A percentile compares a stretch with the other conserved stretches of the same genome.
Evolutionary conservation across 2,329 filamentous ascomycete species (phyloP).

Genomic region (Paracoccidioides lutzii): DNA sequence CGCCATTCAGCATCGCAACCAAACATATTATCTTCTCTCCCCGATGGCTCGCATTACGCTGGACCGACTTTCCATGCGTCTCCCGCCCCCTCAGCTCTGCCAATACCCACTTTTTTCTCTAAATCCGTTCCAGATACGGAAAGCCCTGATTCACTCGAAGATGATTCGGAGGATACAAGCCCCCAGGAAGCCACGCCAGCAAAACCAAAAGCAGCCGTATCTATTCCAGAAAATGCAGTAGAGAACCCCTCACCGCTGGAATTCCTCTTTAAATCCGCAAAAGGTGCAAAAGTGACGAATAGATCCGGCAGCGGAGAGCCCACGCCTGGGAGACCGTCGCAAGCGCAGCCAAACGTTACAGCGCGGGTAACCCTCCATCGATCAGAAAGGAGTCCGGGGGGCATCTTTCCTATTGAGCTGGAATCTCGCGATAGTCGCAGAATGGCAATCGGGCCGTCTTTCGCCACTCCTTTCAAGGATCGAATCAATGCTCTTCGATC

Average conservation of each 20-base stretch:
- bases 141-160: conserved; percentile 25
- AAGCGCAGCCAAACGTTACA: conserved; percentile 31
- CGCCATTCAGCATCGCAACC: conserved; percentile 25
- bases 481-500: conserved; percentile 33
- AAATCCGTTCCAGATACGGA: conserved; percentile 53
- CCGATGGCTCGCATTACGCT: conserved; percentile 49
- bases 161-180: conserved; percentile 25
- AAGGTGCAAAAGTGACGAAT: conserved; percentile 47
- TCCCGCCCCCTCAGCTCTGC: conserved; percentile 76
- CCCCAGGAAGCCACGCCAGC: conserved; percentile 30
- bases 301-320: conserved; percentile 34
- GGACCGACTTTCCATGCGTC: conserved; percentile 92
- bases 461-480: conserved; percentile 46
- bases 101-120: conserved; percentile 77
- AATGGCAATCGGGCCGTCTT: conserved; percentile 49
- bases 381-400: conserved; percentile 37
- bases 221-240: conserved; percentile 27
- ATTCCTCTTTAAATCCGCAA: conserved; percentile 77
- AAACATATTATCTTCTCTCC: conserved; percentile 31
- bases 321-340: conserved; percentile 38
- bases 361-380: conserved; percentile 29
- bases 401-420: conserved; percentile 56
- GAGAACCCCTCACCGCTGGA: conserved; percentile 63
- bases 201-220: conserved; percentile 29
- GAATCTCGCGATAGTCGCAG: conserved; percentile 43